These are phyloP conservation scores for Ophiosphaerella korrae DNA, from an alignment of 2,329 filamentous ascomycete species.

Conservation along the genomic window DNA sequence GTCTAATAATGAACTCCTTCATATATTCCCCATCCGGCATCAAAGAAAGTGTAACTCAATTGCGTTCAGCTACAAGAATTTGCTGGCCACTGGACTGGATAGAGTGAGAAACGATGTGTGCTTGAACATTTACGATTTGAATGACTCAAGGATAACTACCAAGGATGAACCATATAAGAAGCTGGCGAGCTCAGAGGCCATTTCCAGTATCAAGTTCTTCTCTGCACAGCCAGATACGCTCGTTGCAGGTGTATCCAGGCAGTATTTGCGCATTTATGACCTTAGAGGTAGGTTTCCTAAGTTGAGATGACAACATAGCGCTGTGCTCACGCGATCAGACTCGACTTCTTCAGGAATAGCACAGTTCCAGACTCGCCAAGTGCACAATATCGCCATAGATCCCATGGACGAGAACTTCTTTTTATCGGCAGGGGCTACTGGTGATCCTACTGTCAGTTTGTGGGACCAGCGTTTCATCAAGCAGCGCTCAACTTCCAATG, in stretches of 20 bases:
- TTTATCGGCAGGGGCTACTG: constrained; percentile 73
- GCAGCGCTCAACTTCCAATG: constrained; percentile 37
- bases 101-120: constrained; percentile 81
- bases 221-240: constrained; percentile 75
- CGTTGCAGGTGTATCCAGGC: constrained; percentile 75
- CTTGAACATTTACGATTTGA: constrained; percentile 82
- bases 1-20: constrained; percentile 50
- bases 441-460: constrained; percentile 74
- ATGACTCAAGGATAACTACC: constrained; percentile 58
- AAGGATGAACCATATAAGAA: constrained; percentile 58
- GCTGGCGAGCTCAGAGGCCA: constrained; percentile 69
- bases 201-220: constrained; percentile 83
- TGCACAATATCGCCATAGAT: constrained; percentile 75
- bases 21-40: constrained; percentile 75
- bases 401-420: constrained; percentile 83
- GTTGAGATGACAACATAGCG: constrained; percentile 8
- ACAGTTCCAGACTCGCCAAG: constrained; percentile 61
- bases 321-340: constrained; percentile 34
- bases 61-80: constrained; percentile 73
- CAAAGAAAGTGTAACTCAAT: constrained; percentile 81
- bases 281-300: constrained; percentile 65
- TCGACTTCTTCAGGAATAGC: constrained; percentile 52
- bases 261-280: constrained; percentile 78
- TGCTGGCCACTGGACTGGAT: constrained; percentile 79
- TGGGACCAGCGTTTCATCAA: constrained; percentile 71